Evolutionary conservation across 345 rosid genomes (phyloP), one percentile per base, ranked within the genome.

Genomic region (Hypericum androsaemum): DNA sequence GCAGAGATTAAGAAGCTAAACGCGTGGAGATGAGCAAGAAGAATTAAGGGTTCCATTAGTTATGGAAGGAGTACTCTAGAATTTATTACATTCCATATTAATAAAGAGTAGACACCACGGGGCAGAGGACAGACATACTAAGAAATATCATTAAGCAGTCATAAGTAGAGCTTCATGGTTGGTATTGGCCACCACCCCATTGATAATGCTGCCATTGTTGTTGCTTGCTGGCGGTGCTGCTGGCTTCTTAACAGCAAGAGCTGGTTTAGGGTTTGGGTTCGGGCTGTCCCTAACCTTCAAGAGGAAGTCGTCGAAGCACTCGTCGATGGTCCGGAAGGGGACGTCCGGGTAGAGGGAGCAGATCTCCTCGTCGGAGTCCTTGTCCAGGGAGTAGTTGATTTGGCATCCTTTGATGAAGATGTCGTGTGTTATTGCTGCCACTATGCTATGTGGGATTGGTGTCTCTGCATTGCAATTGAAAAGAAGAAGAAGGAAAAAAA

Each of bases 371-470:
- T 63, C 76, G 0, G 37, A 41, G 0, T 57, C 60, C 39, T 56
- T 57, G 50, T 67, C 63, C 49, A 67, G 5, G 8, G 52, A 9
- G 52, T 47, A 67, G 63, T 67, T 64, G 52, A 60, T 57, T 43
- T 72, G 76, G 58, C 67, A 67, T 3, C 70, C 72, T 0, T 56
- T 72, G 3, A 64, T 72, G 62, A 72, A 71, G 8, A 72, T 67
- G 61, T 67, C 73, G 7, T 60, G 76, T 15, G 73, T 67, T 7
- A 67, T 13, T 9, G 70, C 60, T 0, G 73, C 70, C 2, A 60
- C 76, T 16, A 72, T 35, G 41, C 76, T 67, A 22, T 49, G 55
- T 12, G 76, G 76, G 15, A 72, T 64, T 4, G 55, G 63, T 69
- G 64, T 72, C 50, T 64, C 73, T 71, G 69, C 54, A 22, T 22